These are phyloP conservation scores for Sequoiadendron giganteum DNA, from an alignment of 75 land plant species.

Conservation along the genomic window DNA sequence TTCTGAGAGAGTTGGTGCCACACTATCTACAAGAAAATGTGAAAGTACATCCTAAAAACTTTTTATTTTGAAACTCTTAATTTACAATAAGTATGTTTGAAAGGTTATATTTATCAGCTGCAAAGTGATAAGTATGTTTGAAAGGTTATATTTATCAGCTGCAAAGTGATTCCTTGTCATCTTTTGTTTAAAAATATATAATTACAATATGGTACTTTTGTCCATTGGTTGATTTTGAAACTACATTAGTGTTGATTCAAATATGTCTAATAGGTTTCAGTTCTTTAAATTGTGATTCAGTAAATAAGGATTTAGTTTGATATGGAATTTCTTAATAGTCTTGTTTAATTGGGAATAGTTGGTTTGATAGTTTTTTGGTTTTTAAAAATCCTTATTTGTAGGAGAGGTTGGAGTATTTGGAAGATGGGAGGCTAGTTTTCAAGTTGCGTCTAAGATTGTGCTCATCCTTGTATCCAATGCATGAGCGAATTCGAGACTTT, in stretches of 20 bases:
- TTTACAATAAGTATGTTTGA: not conserved
- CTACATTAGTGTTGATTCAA: not conserved
- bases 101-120: not conserved
- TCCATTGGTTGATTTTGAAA: not conserved
- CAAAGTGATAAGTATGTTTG: not conserved
- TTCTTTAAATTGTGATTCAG: not conserved
- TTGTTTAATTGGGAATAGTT: not conserved
- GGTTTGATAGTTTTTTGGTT: not conserved
- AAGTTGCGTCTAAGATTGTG: slow-evolving; percentile 81
- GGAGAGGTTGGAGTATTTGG: slow-evolving; percentile 91
- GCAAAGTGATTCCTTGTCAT: not conserved
- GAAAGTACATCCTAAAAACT: slow-evolving; percentile 48
- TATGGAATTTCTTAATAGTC: not conserved
- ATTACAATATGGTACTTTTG: not conserved
- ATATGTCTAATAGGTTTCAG: not conserved
- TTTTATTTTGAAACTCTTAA: not conserved
- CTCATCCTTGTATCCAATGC: slow-evolving; percentile 86
- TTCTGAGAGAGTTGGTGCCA: slow-evolving; percentile 83
- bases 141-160: not conserved
- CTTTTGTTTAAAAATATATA: not conserved
- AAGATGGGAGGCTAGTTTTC: slow-evolving; percentile 83
- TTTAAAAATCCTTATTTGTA: slow-evolving; percentile 20
- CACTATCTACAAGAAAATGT: slow-evolving; percentile 88
- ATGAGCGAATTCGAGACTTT: slow-evolving; percentile 93
- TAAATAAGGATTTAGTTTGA: not conserved